phyloP scores from a whole-genome alignment of 805 yeast species.

The Wickerhamiella nectarea region DNA sequence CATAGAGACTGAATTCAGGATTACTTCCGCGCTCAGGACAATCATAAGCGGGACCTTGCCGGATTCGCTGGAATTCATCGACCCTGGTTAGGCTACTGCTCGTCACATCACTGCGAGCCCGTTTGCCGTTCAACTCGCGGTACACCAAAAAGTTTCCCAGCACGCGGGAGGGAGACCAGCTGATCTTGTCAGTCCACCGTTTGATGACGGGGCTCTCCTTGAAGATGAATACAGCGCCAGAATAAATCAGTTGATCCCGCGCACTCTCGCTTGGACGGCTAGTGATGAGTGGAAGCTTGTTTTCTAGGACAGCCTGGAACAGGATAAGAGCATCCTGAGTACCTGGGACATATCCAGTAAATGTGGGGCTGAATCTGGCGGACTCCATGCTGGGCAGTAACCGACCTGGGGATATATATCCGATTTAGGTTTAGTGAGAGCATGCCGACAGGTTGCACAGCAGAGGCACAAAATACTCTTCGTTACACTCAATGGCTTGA shows the following conservation, averaged over 20 bases:
- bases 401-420: background rate
- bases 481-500: background rate
- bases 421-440: background rate
- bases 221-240: constrained; percentile 76
- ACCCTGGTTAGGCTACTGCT: background rate
- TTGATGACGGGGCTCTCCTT: constrained; percentile 69
- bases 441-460: background rate
- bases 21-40: constrained; percentile 8
- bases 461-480: background rate
- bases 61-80: constrained; percentile 2
- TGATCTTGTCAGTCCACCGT: constrained; percentile 93
- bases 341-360: constrained; percentile 61
- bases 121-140: constrained; percentile 37
- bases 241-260: constrained; percentile 45
- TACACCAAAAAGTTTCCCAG: constrained; percentile 75
- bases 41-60: constrained; percentile 2
- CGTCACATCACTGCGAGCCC: background rate
- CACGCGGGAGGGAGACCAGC: constrained; percentile 88
- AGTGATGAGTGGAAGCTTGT: constrained; percentile 45
- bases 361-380: constrained; percentile 35
- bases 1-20: constrained; percentile 29
- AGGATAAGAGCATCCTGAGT: constrained; percentile 73
- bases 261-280: constrained; percentile 78
- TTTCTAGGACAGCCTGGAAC: constrained; percentile 63
- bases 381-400: background rate